These are phyloP conservation scores for Cerrena zonata DNA, from an alignment of 1,284 basidiomycete genomes.

Conservation along the genomic window DNA sequence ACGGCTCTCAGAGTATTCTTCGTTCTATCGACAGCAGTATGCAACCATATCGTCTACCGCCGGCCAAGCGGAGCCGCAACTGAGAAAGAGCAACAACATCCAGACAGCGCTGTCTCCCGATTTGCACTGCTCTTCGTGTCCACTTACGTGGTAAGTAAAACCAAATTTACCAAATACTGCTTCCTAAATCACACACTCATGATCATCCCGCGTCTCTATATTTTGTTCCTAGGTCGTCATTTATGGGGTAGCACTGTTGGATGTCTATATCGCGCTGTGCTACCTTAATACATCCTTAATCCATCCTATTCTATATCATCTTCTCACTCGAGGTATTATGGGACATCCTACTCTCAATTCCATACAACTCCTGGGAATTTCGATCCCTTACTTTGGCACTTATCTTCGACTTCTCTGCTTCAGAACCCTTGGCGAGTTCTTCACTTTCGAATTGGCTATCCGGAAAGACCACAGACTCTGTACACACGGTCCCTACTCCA, in stretches of 20 bases:
- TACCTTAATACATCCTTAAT: neutral
- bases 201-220: neutral
- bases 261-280: neutral
- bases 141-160: neutral
- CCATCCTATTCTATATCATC: neutral
- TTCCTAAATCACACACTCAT: no score
- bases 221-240: neutral
- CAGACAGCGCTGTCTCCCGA: neutral
- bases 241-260: neutral
- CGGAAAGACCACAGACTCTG: conserved; percentile 6
- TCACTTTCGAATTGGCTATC: conserved; percentile 10
- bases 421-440: conserved; percentile 5
- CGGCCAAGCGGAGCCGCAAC: neutral
- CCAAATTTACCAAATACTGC: no score
- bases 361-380: neutral
- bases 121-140: neutral
- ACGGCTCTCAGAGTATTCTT: no score
- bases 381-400: neutral
- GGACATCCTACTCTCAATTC: neutral
- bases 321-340: neutral
- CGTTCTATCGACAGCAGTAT: neutral
- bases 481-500: conserved; percentile 9
- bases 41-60: neutral
- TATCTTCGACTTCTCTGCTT: conserved; percentile 6
- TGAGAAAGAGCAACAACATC: neutral